These are phyloP conservation scores for Pseudophaeomoniella oleicola DNA, from an alignment of 2,329 filamentous ascomycete species.

Conservation along the genomic window DNA sequence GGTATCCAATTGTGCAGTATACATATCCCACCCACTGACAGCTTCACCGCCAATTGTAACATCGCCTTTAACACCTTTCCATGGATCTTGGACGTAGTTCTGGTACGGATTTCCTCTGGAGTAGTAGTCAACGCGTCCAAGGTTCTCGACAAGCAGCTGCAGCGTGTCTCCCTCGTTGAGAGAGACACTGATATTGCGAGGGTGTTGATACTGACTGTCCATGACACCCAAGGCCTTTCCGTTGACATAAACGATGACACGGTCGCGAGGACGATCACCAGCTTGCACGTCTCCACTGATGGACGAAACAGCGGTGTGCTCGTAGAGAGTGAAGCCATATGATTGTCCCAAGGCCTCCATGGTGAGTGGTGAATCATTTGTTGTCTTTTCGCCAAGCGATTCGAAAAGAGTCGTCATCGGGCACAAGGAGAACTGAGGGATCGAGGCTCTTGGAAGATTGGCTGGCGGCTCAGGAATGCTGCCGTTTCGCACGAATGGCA, in stretches of 20 bases:
- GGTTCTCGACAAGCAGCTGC: slow-evolving; percentile 33
- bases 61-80: slow-evolving; percentile 30
- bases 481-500: neutral
- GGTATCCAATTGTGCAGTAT: slow-evolving; percentile 21
- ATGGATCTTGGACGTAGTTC: slow-evolving; percentile 24
- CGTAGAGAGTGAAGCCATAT: slow-evolving; percentile 31
- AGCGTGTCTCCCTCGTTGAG: slow-evolving; percentile 26
- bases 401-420: neutral
- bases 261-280: slow-evolving; percentile 30
- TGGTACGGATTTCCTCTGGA: slow-evolving; percentile 9
- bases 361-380: slow-evolving; percentile 17
- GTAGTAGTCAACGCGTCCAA: slow-evolving; percentile 35
- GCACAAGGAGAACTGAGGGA: neutral
- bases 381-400: slow-evolving; percentile 6
- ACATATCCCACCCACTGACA: slow-evolving; percentile 25
- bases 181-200: slow-evolving; percentile 21
- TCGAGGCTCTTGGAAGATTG: neutral
- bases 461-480: neutral
- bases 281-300: slow-evolving; percentile 21
- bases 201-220: slow-evolving; percentile 29
- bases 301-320: slow-evolving; percentile 16
- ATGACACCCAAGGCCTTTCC: slow-evolving; percentile 26
- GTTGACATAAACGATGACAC: slow-evolving; percentile 35
- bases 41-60: slow-evolving; percentile 23
- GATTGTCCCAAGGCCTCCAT: slow-evolving; percentile 33